Conservation (phyloP, 331 rosid species). For the Prunus yedoensis region DNA sequence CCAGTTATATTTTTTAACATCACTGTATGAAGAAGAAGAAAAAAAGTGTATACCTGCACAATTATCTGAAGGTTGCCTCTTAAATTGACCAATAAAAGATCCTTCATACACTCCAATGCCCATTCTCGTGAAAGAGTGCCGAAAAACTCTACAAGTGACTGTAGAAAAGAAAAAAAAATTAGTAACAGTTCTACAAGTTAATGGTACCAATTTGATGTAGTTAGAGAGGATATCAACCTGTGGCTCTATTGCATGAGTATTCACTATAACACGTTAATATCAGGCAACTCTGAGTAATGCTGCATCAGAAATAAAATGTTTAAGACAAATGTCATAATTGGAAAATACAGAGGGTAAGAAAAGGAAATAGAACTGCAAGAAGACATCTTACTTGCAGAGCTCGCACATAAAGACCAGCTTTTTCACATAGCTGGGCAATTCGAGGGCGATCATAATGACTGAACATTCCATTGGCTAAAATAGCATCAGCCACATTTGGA, state of each 20-base stretch:
- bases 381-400: conserved; percentile 81
- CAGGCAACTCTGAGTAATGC: conserved; percentile 99
- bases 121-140: conserved; percentile 97
- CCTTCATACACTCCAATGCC: conserved; percentile 99
- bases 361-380: conserved; percentile 1
- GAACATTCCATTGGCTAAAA: conserved; percentile 98
- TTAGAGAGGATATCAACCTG: conserved; percentile 52
- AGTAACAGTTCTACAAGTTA: conserved; percentile 14
- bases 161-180: conserved; percentile 31
- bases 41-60: conserved; percentile 65
- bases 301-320: conserved; percentile 46
- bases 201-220: neutral
- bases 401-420: conserved; percentile 93
- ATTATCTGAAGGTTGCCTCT: conserved; percentile 98
- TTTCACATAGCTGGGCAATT: conserved; percentile 92
- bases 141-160: conserved; percentile 96
- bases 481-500: conserved; percentile 98
- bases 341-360: neutral
- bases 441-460: conserved; percentile 99
- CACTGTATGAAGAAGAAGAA: neutral
- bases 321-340: neutral
- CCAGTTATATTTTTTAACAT: conserved; percentile 12
- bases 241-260: conserved; percentile 99
- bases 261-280: conserved; percentile 92
- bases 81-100: conserved; percentile 91